These are phyloP conservation scores for Backusella australiensis DNA, from an alignment of 192 early-diverging fungal species.

Conservation along the genomic window DNA sequence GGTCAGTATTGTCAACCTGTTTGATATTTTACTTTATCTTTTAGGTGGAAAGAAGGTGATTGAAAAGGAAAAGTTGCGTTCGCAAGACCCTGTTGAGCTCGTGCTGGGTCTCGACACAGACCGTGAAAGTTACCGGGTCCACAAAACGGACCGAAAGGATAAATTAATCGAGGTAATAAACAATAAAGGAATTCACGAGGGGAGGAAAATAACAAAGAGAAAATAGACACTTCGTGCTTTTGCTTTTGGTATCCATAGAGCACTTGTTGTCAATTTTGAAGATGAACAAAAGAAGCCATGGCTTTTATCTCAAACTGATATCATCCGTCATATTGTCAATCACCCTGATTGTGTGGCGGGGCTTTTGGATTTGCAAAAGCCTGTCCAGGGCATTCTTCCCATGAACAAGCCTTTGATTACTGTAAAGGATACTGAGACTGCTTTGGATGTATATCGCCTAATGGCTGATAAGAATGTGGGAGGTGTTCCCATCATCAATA, in stretches of 20 bases:
- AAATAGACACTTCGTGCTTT: constrained; percentile 46
- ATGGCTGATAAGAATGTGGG: constrained; percentile 51
- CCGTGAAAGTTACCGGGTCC: constrained; percentile 42
- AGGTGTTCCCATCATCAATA: constrained; percentile 56
- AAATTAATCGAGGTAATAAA: constrained; percentile 23
- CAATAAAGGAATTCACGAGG: not conserved
- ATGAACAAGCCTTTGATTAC: constrained; percentile 29
- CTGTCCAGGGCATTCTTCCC: constrained; percentile 35
- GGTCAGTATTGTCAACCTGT: constrained; percentile 50
- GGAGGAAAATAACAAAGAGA: not conserved
- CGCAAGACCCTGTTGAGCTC: constrained; percentile 36
- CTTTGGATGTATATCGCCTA: constrained; percentile 48
- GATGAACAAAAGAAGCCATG: constrained; percentile 33
- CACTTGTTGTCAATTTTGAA: constrained; percentile 51
- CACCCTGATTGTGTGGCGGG: constrained; percentile 40
- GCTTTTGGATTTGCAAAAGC: constrained; percentile 33
- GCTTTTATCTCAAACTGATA: constrained; percentile 61
- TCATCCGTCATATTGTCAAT: constrained; percentile 46
- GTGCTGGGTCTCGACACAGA: constrained; percentile 45
- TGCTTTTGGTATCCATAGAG: constrained; percentile 55
- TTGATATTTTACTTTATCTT: constrained; percentile 52
- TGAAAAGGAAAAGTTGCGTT: constrained; percentile 24
- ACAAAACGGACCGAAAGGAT: constrained; percentile 33
- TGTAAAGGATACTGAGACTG: constrained; percentile 39
- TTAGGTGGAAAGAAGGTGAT: constrained; percentile 23